Conservation (phyloP, 2,329 filamentous ascomycete species). For the Talaromyces sp. region DNA sequence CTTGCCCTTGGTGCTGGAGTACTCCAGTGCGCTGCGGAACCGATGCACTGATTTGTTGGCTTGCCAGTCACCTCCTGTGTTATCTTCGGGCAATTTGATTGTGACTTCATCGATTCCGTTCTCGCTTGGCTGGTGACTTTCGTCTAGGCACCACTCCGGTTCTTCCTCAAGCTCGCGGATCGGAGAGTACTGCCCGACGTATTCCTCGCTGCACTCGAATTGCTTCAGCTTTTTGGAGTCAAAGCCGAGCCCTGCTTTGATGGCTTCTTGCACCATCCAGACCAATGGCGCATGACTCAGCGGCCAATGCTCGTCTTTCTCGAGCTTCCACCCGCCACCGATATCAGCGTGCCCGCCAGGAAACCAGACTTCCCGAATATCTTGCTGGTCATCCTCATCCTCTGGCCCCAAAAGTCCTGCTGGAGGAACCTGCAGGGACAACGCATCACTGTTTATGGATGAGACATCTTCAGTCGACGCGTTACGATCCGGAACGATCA, state of each 20-base stretch:
- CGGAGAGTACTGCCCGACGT: slow-evolving; percentile 28
- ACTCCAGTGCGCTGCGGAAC: slow-evolving; percentile 56
- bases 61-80: slow-evolving; percentile 15
- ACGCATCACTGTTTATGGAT: slow-evolving; percentile 24
- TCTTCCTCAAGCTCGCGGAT: slow-evolving; percentile 17
- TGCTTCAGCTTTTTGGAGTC: slow-evolving; percentile 62
- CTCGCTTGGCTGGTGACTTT: slow-evolving; percentile 1
- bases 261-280: slow-evolving; percentile 64
- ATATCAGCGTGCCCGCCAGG: slow-evolving; percentile 73
- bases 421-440: slow-evolving; percentile 24
- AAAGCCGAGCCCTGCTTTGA: slow-evolving; percentile 62
- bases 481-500: slow-evolving; percentile 22
- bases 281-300: slow-evolving; percentile 63
- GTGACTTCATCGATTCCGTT: slow-evolving; percentile 7
- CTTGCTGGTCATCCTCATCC: slow-evolving; percentile 41
- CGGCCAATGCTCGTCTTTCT: slow-evolving; percentile 49
- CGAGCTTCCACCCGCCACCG: slow-evolving; percentile 66
- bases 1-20: slow-evolving; percentile 46
- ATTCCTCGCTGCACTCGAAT: slow-evolving; percentile 56
- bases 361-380: slow-evolving; percentile 72
- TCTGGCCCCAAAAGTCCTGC: slow-evolving; percentile 13
- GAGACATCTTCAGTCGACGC: slow-evolving; percentile 24
- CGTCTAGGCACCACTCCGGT: slow-evolving; percentile 9
- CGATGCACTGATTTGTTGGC: slow-evolving; percentile 23
- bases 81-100: slow-evolving; percentile 4